phyloP scores from a whole-genome alignment of 768 basidiomycete genomes.

The Ramaria rubella region DNA sequence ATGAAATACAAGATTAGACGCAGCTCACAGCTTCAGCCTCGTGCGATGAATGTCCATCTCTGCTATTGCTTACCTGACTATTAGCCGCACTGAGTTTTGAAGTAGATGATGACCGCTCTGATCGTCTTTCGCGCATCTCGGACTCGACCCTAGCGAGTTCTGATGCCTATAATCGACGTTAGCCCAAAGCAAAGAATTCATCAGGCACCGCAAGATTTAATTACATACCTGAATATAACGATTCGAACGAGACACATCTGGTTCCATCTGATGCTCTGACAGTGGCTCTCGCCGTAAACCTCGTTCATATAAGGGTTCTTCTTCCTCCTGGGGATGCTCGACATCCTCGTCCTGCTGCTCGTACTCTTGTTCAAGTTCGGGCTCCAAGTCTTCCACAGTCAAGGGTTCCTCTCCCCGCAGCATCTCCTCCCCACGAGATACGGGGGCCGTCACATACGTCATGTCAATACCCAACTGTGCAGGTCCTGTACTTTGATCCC shows the following conservation, averaged over 20 bases:
- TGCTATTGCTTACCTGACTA: not conserved
- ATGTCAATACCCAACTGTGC: constrained; percentile 15
- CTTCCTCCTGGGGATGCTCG: constrained; percentile 9
- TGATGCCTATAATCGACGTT: not conserved
- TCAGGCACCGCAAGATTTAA: too few species aligned
- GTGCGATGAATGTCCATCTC: not conserved
- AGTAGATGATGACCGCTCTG: constrained; percentile 35
- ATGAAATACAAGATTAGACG: not conserved
- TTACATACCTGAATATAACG: too few species aligned
- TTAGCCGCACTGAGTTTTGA: not conserved
- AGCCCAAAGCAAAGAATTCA: not conserved
- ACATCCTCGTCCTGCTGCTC: constrained; percentile 17
- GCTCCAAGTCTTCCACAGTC: not conserved
- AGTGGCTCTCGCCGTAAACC: too few species aligned
- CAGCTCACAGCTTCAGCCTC: not conserved
- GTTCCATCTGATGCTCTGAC: too few species aligned
- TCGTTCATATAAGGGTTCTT: not conserved
- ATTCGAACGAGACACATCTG: too few species aligned
- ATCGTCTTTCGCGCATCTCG: constrained; percentile 44
- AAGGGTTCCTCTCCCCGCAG: constrained; percentile 8
- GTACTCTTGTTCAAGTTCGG: constrained; percentile 18
- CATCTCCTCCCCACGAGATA: constrained; percentile 10
- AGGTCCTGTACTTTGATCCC: constrained; percentile 20
- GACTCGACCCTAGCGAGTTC: constrained; percentile 7
- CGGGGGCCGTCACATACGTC: not conserved